Conservation (phyloP, 169 alveolate genomes). For the Plasmodium sp. region DNA sequence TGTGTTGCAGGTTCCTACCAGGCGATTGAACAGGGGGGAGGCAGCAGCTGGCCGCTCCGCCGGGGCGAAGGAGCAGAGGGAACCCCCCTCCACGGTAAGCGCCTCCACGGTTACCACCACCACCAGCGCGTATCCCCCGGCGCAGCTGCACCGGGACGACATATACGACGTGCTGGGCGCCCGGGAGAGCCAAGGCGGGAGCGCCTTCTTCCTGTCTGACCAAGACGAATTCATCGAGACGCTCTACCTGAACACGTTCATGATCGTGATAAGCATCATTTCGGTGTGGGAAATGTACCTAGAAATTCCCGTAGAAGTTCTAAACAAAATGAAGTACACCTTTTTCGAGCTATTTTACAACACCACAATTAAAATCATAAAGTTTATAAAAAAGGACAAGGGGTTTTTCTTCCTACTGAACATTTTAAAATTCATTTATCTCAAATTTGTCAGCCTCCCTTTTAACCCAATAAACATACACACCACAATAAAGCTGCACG, state of each 20-base stretch:
- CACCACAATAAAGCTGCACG: constrained; percentile 44
- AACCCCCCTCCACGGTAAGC: neutral
- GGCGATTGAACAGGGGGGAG: neutral
- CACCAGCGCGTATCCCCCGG: neutral
- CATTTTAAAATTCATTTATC: constrained; percentile 51
- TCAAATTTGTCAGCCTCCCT: constrained; percentile 58
- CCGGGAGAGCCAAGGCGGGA: neutral
- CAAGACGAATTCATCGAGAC: constrained; percentile 53
- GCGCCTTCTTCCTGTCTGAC: constrained; percentile 17
- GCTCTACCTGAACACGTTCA: constrained; percentile 27
- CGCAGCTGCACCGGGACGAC: constrained; percentile 18
- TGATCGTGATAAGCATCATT: constrained; percentile 50
- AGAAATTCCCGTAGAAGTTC: constrained; percentile 60
- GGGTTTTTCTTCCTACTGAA: constrained; percentile 44
- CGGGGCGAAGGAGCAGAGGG: neutral
- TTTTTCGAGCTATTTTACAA: constrained; percentile 73
- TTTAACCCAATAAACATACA: constrained; percentile 62
- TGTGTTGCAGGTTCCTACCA: neutral
- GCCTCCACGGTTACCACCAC: neutral
- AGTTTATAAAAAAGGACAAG: constrained; percentile 37
- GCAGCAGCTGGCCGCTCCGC: neutral
- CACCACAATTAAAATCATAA: constrained; percentile 61
- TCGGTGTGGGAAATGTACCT: constrained; percentile 61
- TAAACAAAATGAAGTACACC: constrained; percentile 70
- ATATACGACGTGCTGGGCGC: constrained; percentile 35